These are phyloP conservation scores for Triticum dicoccoides DNA, from an alignment of 176 grass and related monocot genomes.

Conservation along the genomic window DNA sequence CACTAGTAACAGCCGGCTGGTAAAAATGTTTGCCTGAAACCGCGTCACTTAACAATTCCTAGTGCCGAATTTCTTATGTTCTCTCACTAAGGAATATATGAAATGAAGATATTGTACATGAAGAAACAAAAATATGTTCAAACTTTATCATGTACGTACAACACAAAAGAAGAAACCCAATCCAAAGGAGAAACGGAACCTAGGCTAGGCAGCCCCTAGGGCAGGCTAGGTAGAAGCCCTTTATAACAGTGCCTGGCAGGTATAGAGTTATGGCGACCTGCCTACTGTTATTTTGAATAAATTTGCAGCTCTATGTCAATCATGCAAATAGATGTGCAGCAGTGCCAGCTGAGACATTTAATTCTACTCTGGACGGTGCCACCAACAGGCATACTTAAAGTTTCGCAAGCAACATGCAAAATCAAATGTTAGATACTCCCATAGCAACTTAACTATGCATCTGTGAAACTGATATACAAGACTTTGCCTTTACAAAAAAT, in stretches of 20 bases:
- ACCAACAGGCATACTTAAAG: not conserved
- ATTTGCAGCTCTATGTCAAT: not conserved
- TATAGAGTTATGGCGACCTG: not conserved
- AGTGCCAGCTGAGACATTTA: not conserved
- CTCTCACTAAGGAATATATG: not conserved
- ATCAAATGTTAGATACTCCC: not conserved
- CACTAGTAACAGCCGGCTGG: not conserved
- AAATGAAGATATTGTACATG: not conserved
- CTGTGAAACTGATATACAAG: not conserved
- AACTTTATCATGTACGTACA: not conserved
- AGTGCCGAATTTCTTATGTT: not conserved
- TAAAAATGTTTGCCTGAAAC: conserved; percentile 7
- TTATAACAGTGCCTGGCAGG: not conserved
- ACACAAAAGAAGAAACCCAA: not conserved
- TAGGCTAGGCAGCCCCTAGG: not conserved
- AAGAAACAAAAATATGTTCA: conserved; percentile 9
- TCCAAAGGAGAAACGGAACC: not conserved
- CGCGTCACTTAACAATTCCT: conserved; percentile 1
- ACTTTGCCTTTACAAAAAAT: not conserved
- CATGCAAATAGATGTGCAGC: conserved; percentile 1
- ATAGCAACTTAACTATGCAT: not conserved
- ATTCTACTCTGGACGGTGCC: not conserved
- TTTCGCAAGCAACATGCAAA: not conserved
- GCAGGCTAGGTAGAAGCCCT: not conserved
- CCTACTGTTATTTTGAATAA: not conserved